phyloP scores from a whole-genome alignment of 1,139 yeast genomes.

The Saccharomyces hybrid region DNA sequence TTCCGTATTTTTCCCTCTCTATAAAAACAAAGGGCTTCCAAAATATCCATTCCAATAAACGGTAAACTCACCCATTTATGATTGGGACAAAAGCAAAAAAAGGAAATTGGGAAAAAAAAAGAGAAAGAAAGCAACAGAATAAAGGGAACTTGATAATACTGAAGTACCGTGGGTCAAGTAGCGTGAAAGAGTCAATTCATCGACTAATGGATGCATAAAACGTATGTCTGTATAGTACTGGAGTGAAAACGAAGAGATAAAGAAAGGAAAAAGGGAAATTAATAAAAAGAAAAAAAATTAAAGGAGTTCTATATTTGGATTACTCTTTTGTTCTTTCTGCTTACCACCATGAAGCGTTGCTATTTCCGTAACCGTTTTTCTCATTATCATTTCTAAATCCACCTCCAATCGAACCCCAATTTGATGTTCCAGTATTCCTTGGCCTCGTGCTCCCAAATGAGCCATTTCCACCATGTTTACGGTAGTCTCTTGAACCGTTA shows the following conservation, averaged over 20 bases:
- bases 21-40: neutral
- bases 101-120: too few species aligned
- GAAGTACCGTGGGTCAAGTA: neutral
- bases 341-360: conserved; percentile 20
- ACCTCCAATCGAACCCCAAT: conserved; percentile 10
- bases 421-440: conserved; percentile 22
- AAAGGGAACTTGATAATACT: neutral
- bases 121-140: neutral
- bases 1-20: neutral
- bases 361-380: conserved; percentile 27
- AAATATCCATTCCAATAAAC: neutral
- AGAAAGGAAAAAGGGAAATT: neutral
- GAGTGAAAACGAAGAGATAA: neutral
- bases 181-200: neutral
- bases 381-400: conserved; percentile 15
- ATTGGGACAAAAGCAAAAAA: neutral
- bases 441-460: conserved; percentile 27
- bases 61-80: neutral
- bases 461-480: conserved; percentile 36
- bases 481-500: conserved; percentile 43
- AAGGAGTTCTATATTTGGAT: neutral
- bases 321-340: neutral
- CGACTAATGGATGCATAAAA: neutral
- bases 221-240: neutral
- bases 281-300: neutral